A percentile compares a stretch with the other conserved stretches of the same genome.
Conservation (phyloP, 495 filamentous ascomycete species). For the Talaromyces proteolyticus region DNA sequence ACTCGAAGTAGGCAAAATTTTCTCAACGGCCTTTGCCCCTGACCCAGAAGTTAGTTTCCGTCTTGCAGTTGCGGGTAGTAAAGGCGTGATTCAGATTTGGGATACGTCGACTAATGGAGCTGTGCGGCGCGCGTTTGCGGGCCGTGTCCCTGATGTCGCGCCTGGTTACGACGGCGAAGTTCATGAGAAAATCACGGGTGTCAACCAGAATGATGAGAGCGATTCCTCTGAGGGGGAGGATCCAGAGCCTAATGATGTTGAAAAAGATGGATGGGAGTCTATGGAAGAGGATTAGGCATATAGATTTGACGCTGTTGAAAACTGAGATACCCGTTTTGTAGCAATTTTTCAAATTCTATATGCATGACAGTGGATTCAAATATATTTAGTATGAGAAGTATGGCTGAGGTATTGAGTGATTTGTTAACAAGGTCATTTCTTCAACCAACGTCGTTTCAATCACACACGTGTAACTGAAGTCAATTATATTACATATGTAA, state of each 20-base stretch:
- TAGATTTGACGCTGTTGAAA: not conserved
- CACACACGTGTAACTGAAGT: no score
- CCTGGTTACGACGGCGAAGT: constrained; percentile 52
- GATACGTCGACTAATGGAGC: constrained; percentile 91
- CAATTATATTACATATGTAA: no score
- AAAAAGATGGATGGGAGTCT: constrained; percentile 70
- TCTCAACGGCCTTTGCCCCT: constrained; percentile 82
- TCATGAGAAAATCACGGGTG: constrained; percentile 69
- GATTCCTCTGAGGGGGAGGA: constrained; percentile 57
- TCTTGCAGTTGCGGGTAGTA: constrained; percentile 89
- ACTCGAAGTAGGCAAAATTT: constrained; percentile 90
- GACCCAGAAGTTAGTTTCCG: constrained; percentile 87
- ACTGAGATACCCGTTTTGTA: constrained; percentile 3
- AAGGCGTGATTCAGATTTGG: constrained; percentile 91
- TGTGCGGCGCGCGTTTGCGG: constrained; percentile 82
- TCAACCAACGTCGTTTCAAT: no score
- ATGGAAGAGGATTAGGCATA: constrained; percentile 73
- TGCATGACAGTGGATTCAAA: not conserved
- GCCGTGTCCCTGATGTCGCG: constrained; percentile 53
- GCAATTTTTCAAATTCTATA: not conserved
- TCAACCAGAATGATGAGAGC: constrained; percentile 58
- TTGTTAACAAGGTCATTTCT: no score
- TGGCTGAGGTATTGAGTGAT: no score
- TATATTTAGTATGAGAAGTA: no score
- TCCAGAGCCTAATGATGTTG: constrained; percentile 45